phyloP scores from a whole-genome alignment of 2,329 filamentous ascomycete species.

The Aspergillus fijiensis region DNA sequence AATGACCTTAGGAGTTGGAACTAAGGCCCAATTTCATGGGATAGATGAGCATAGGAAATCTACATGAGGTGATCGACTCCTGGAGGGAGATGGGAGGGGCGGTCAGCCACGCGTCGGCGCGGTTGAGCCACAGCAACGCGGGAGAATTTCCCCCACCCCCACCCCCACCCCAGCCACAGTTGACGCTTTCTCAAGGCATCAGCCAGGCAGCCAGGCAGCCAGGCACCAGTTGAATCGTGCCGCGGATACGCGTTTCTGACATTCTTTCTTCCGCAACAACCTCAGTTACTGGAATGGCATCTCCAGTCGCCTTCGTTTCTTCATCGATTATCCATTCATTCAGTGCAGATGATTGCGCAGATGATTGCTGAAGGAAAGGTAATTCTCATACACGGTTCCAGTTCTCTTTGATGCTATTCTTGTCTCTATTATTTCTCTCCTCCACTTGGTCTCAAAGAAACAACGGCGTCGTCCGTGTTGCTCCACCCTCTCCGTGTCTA shows the following conservation, averaged over 20 bases:
- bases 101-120: too few relatives aligned
- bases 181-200: background rate
- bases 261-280: background rate
- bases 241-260: background rate
- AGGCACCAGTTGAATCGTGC: background rate
- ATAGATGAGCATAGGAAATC: background rate
- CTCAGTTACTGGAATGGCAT: background rate
- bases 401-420: background rate
- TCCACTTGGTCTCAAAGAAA: background rate
- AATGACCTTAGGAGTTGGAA: too few relatives aligned
- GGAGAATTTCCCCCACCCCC: too few relatives aligned
- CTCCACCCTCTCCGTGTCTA: background rate
- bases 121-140: too few relatives aligned
- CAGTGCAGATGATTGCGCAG: background rate
- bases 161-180: background rate
- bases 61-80: background rate
- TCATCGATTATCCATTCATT: background rate
- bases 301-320: background rate
- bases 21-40: background rate
- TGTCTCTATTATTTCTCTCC: background rate
- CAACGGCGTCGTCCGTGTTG: constrained; percentile 2
- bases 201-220: background rate
- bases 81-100: background rate
- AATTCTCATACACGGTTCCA: background rate
- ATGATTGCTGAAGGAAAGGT: background rate